Base-by-base conservation (phyloP, 2,329 filamentous ascomycete genomes). In the Epichloe festucae region DNA sequence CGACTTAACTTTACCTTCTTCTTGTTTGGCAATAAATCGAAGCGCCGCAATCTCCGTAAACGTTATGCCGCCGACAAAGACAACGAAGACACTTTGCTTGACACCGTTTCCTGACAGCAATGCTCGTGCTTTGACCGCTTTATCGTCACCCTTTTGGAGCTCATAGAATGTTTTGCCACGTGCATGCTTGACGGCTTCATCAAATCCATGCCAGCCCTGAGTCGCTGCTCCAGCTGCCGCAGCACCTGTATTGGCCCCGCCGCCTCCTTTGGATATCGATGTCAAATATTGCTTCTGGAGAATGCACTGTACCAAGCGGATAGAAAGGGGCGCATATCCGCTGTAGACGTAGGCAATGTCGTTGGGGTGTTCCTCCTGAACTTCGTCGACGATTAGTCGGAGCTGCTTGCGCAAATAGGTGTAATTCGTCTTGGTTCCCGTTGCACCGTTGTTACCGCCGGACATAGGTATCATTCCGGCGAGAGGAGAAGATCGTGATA, bases 311-410 rank as follows among this genome's bases (percentile, higher is more conserved):
- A 98, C 85, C 4, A 98, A 78, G 15, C 93, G 84, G 50, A 97
- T 80, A 44, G 88, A 95, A 12, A 98, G 77, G 0, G 93, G 94
- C 4, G 94, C 93, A 64, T 97, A 98, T 49, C 93, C 94, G 57
- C 88, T 95, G 69, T 97, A 98, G 11, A 96, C 90, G 62, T 98
- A 98, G n/a, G 90, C 86, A 55, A 97, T 84, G 60, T 98, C 93
- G 61, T 93, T 87, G 3, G 93, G 93, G 46, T 94, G 86, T 53
- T 93, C 84, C 67, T 98, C 93, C 63, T 95, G 90, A 40, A 98
- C 91, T 65, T 97, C 93, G 64, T 98, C 93, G 52, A 96, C 85
- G 63, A 96, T 95, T 15, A 98, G 78, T 34, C 85, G 82, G 14
- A 98, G 78, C 54, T 84, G 83, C 65, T 93, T 95, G 51, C 94